Percentiles rank a stretch among this genome's conserved stretches.
Evolutionary conservation across 352 stramenopile genomes (phyloP).

Genomic region (Blastocystis sp.): DNA sequence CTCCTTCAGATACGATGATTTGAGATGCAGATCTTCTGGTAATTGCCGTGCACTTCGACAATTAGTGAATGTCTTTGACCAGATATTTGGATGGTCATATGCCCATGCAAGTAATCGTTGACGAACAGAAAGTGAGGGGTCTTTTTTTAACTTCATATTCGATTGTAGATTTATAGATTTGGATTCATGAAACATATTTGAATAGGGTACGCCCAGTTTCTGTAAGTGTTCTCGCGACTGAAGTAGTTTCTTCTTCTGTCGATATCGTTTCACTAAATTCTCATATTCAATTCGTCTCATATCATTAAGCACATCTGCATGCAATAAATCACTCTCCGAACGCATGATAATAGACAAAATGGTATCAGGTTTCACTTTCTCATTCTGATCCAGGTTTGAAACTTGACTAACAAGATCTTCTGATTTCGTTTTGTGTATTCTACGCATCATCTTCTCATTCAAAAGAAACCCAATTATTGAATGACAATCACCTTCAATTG

Average conservation of each 20-base stretch:
- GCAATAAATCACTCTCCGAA: conserved; percentile 12
- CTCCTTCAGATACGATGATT: neutral
- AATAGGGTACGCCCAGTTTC: neutral
- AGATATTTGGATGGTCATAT: neutral
- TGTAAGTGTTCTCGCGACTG: neutral
- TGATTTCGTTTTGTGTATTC: neutral
- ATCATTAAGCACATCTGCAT: conserved; percentile 11
- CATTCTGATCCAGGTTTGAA: conserved; percentile 5
- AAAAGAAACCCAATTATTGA: neutral
- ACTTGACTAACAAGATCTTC: neutral
- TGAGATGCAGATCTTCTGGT: neutral
- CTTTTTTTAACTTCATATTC: neutral
- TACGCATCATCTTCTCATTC: neutral
- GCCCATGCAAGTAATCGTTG: conserved; percentile 39
- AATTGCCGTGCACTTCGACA: neutral
- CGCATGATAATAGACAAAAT: conserved; percentile 13
- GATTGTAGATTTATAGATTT: neutral
- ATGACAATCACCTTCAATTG: neutral
- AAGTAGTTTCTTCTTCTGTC: neutral
- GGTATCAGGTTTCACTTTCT: neutral
- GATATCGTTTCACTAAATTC: neutral
- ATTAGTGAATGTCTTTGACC: neutral
- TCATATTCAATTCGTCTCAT: conserved; percentile 40
- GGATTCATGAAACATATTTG: neutral
- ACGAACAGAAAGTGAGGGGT: neutral